Conservation (phyloP, 495 filamentous ascomycete species). For the Trichoderma erinaceum region DNA sequence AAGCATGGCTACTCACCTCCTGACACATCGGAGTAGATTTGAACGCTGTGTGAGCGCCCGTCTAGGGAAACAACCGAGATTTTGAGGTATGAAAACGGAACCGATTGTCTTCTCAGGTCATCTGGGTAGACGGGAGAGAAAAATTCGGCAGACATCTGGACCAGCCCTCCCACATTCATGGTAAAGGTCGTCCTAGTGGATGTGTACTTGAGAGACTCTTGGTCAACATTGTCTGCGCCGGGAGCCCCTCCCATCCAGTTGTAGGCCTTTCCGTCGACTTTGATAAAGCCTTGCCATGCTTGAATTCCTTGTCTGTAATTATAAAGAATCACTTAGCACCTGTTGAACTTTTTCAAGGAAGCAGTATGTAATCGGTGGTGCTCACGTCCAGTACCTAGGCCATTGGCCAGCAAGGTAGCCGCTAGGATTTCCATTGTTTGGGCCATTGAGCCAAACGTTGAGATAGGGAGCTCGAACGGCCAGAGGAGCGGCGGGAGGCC, state of each 20-base stretch:
- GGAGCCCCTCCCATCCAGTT: constrained; percentile 58
- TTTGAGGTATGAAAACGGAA: constrained; percentile 80
- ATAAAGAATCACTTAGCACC: constrained; percentile 41
- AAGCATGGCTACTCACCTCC: constrained; percentile 61
- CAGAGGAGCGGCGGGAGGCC: constrained; percentile 72
- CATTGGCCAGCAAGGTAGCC: constrained; percentile 65
- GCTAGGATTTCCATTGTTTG: constrained; percentile 62
- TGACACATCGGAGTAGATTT: constrained; percentile 81
- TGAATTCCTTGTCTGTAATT: constrained; percentile 62
- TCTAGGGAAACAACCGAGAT: constrained; percentile 52
- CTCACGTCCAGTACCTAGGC: constrained; percentile 44
- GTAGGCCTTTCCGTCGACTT: constrained; percentile 47
- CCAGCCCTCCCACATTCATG: constrained; percentile 59
- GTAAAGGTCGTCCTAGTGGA: constrained; percentile 82
- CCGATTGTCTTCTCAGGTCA: constrained; percentile 76
- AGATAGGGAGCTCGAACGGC: constrained; percentile 79
- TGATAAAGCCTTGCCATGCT: constrained; percentile 68
- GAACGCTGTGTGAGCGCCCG: constrained; percentile 57
- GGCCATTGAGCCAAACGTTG: constrained; percentile 68
- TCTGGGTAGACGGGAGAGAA: constrained; percentile 82
- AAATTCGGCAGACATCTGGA: constrained; percentile 73
- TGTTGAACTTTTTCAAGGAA: constrained; percentile 36
- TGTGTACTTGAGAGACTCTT: constrained; percentile 64
- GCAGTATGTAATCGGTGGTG: constrained; percentile 41
- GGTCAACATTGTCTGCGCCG: constrained; percentile 41